phyloP scores from a whole-genome alignment of 1,139 yeast genomes.

The Kluyveromyces sp. region DNA sequence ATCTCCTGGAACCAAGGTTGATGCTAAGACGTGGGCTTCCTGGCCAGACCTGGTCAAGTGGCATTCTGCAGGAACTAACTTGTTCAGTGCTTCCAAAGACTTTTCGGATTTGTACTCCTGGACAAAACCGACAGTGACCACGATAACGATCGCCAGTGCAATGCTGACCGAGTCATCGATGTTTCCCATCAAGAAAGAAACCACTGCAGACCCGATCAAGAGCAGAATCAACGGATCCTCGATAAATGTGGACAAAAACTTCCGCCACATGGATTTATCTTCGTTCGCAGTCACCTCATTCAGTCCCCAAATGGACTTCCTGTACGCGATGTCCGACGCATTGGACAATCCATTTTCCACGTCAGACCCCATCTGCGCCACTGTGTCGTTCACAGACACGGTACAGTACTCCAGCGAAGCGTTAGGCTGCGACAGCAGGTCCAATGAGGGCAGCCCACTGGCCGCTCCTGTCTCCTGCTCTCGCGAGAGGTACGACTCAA shows the following conservation, averaged over 20 bases:
- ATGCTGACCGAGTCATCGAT: constrained; percentile 88
- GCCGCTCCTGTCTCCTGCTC: constrained; percentile 9
- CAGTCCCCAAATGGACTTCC: constrained; percentile 67
- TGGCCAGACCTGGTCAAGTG: constrained; percentile 77
- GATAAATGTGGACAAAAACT: constrained; percentile 71
- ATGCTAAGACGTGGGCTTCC: constrained; percentile 73
- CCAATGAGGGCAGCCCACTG: constrained; percentile 13
- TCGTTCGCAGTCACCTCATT: constrained; percentile 26
- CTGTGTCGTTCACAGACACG: constrained; percentile 55
- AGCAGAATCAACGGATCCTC: constrained; percentile 85
- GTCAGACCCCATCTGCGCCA: constrained; percentile 56
- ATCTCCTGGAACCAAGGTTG: constrained; percentile 89
- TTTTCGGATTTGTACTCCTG: constrained; percentile 94
- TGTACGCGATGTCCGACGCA: constrained; percentile 59
- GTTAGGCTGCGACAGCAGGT: constrained; percentile 26
- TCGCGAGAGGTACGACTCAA: constrained; percentile 20
- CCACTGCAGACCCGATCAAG: constrained; percentile 77
- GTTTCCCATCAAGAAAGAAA: constrained; percentile 86
- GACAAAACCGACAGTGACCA: constrained; percentile 90
- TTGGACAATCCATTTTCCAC: constrained; percentile 51
- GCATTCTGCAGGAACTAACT: constrained; percentile 89
- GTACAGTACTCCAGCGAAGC: constrained; percentile 43
- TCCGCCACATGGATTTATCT: constrained; percentile 44
- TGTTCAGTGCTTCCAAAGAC: constrained; percentile 82
- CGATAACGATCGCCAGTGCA: constrained; percentile 80